A percentile compares a stretch with the other conserved stretches of the same genome.
phyloP scores from a whole-genome alignment of 2,329 filamentous ascomycete species.

The Pyrenochaeta sp. region DNA sequence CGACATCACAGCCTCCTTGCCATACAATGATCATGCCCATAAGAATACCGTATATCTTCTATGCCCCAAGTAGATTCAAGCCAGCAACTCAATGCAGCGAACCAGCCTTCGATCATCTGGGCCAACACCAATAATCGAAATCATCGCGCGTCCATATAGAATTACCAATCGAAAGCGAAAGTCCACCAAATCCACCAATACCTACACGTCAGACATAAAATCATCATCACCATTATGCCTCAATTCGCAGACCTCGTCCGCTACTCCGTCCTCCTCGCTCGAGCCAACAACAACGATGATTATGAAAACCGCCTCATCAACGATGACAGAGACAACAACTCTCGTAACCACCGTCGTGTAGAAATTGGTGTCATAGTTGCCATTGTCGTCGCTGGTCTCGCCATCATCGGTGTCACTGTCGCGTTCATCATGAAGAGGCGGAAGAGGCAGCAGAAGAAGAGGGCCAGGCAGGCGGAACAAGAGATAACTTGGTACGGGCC shows the following conservation, averaged over 20 bases:
- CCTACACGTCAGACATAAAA: neutral
- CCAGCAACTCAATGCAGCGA: constrained; percentile 1
- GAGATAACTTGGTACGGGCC: neutral
- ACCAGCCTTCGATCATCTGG: neutral
- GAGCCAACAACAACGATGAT: constrained; percentile 1
- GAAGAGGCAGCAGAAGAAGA: neutral
- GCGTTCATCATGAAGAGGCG: neutral
- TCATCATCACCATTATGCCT: neutral
- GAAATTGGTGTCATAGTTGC: constrained; percentile 1
- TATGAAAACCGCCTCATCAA: neutral
- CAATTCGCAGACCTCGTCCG: neutral
- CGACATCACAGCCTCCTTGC: neutral
- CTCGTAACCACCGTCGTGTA: neutral
- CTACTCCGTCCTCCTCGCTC: neutral
- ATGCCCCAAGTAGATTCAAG: neutral
- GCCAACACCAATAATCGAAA: neutral
- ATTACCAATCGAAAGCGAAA: neutral
- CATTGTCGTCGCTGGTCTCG: neutral
- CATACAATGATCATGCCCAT: neutral
- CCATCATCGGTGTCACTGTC: neutral
- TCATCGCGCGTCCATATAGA: neutral
- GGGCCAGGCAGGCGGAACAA: neutral
- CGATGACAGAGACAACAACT: neutral
- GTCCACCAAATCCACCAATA: neutral
- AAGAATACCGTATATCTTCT: constrained; percentile 3